phyloP scores from a whole-genome alignment of 495 filamentous ascomycete species.

The Aspergillus olivimuriae region DNA sequence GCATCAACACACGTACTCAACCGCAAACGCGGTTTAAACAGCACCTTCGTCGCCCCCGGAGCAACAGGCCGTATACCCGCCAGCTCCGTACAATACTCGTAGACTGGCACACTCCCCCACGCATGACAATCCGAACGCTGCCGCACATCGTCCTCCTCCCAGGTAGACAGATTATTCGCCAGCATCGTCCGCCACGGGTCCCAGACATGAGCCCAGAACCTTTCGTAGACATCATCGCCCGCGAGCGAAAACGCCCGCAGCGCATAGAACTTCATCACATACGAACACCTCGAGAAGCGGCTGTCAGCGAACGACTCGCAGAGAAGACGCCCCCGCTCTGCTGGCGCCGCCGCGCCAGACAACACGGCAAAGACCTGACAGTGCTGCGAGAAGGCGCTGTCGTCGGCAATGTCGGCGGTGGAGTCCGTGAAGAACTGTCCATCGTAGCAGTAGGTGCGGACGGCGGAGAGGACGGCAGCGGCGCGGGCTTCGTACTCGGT shows the following conservation, averaged over 20 bases:
- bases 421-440: slow-evolving; percentile 28
- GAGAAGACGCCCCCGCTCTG: slow-evolving; percentile 13
- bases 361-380: slow-evolving; percentile 32
- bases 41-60: slow-evolving; percentile 19
- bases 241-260: slow-evolving; percentile 26
- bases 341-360: slow-evolving; percentile 16
- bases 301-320: slow-evolving; percentile 14
- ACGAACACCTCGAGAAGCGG: slow-evolving; percentile 29
- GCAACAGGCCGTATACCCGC: slow-evolving; percentile 21
- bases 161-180: slow-evolving; percentile 30
- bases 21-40: slow-evolving; percentile 25
- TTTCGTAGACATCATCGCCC: slow-evolving; percentile 21
- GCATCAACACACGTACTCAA: slow-evolving; percentile 3
- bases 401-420: slow-evolving; percentile 20
- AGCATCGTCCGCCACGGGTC: slow-evolving; percentile 29
- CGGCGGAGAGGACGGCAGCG: slow-evolving; percentile 11
- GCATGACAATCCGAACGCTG: slow-evolving; percentile 38
- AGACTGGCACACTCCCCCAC: slow-evolving; percentile 37
- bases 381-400: slow-evolving; percentile 24
- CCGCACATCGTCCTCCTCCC: slow-evolving; percentile 35
- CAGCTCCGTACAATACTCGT: slow-evolving; percentile 33
- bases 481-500: slow-evolving; percentile 28
- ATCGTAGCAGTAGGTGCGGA: slow-evolving; percentile 29
- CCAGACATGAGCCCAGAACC: slow-evolving; percentile 22
- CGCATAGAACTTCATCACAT: slow-evolving; percentile 36